Conservation (phyloP, 768 basidiomycete species). For the Mycena polygramma region DNA sequence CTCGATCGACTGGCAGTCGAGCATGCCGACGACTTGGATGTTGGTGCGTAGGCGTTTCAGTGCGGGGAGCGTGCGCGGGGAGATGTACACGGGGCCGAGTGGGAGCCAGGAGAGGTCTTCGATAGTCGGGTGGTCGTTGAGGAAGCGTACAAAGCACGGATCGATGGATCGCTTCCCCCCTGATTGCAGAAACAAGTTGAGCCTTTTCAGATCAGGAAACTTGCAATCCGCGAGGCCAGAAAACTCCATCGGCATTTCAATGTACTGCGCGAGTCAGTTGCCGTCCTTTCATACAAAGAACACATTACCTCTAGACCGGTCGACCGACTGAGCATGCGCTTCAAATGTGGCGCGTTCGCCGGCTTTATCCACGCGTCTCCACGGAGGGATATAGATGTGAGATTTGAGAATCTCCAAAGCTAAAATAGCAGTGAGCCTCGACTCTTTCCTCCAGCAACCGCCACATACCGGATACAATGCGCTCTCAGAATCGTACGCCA, state of each 20-base stretch:
- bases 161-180: constrained; percentile 54
- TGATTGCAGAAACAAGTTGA: constrained; percentile 57
- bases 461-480: constrained; percentile 53
- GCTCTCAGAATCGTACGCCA: constrained; percentile 46
- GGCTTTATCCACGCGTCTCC: constrained; percentile 48
- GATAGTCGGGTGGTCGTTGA: constrained; percentile 59
- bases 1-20: constrained; percentile 54
- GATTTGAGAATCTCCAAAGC: constrained; percentile 47
- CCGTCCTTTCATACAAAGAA: neutral
- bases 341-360: constrained; percentile 40
- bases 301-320: constrained; percentile 44
- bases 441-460: constrained; percentile 36
- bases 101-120: constrained; percentile 64
- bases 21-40: constrained; percentile 50
- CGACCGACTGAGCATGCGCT: constrained; percentile 46
- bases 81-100: constrained; percentile 48
- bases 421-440: constrained; percentile 23
- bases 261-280: constrained; percentile 44
- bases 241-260: constrained; percentile 64
- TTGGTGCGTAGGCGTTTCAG: constrained; percentile 54
- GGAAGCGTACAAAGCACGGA: constrained; percentile 52
- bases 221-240: constrained; percentile 48
- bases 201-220: constrained; percentile 57
- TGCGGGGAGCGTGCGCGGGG: constrained; percentile 55
- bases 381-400: constrained; percentile 45